These are phyloP conservation scores for Ceratorhiza oryzae-sativae DNA, from an alignment of 1,284 basidiomycete genomes.

Conservation along the genomic window DNA sequence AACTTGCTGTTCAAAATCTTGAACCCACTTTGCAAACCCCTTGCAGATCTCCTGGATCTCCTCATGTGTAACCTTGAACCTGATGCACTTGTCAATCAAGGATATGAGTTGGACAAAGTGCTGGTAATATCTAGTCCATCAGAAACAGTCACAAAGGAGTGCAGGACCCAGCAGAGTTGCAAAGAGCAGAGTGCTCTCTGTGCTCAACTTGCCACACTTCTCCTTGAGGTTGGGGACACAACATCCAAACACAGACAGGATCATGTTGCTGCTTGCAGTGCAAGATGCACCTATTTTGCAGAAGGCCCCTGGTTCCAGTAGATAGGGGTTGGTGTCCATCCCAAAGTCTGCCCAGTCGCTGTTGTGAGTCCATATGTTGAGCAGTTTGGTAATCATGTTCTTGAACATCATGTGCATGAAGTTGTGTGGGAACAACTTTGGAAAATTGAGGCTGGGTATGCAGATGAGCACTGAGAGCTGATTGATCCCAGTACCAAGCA, in stretches of 20 bases:
- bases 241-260: slow-evolving; percentile 40
- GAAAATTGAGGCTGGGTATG: slow-evolving; percentile 20
- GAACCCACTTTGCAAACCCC: slow-evolving; percentile 34
- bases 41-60: background rate
- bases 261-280: slow-evolving; percentile 10
- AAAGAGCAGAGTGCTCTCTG: slow-evolving; percentile 37
- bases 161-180: slow-evolving; percentile 35
- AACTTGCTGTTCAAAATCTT: slow-evolving; percentile 38
- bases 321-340: background rate
- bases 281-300: slow-evolving; percentile 11
- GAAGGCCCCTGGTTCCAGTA: background rate
- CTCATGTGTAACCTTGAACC: background rate
- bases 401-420: slow-evolving; percentile 42
- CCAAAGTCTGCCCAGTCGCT: slow-evolving; percentile 11
- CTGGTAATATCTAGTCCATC: slow-evolving; percentile 5
- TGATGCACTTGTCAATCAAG: slow-evolving; percentile 33
- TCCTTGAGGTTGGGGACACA: slow-evolving; percentile 31
- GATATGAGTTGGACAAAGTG: slow-evolving; percentile 35
- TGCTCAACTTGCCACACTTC: slow-evolving; percentile 17
- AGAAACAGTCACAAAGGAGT: slow-evolving; percentile 30
- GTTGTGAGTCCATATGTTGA: slow-evolving; percentile 20
- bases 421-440: slow-evolving; percentile 40
- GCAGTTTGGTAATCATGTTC: slow-evolving; percentile 33
- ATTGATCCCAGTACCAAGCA: slow-evolving; percentile 27
- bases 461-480: background rate